Conservation (phyloP, 257 asterid genomes). For the Cynanchum wilfordii region DNA sequence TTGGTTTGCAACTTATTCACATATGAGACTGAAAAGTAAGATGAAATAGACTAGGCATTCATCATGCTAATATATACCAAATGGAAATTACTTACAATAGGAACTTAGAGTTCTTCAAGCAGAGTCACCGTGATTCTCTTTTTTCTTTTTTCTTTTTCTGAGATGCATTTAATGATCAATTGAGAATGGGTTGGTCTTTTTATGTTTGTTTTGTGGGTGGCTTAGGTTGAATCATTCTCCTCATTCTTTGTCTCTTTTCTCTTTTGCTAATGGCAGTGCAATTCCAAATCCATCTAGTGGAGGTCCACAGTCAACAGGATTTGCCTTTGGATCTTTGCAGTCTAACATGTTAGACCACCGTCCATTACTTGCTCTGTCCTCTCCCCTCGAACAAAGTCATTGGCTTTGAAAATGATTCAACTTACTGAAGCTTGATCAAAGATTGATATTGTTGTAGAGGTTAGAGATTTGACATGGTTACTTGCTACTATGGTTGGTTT, state of each 20-base stretch:
- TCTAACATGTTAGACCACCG: slow-evolving; percentile 54
- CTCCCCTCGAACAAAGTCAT: slow-evolving; percentile 54
- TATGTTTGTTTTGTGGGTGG: neutral
- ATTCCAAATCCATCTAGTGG: slow-evolving; percentile 49
- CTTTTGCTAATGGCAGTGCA: slow-evolving; percentile 40
- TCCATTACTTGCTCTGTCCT: slow-evolving; percentile 56
- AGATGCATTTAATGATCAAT: neutral
- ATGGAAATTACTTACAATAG: neutral
- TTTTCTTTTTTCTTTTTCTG: too few species aligned
- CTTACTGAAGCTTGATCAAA: slow-evolving; percentile 7
- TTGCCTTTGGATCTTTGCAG: slow-evolving; percentile 53
- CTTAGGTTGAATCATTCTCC: neutral
- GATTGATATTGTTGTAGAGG: neutral
- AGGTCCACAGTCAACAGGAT: slow-evolving; percentile 69
- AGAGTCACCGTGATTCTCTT: neutral
- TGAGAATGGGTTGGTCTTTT: neutral
- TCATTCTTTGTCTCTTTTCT: slow-evolving; percentile 3
- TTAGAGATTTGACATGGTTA: slow-evolving; percentile 21
- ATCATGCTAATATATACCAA: neutral
- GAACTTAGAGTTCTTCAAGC: neutral
- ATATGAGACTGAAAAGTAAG: neutral
- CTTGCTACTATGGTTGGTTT: slow-evolving; percentile 11
- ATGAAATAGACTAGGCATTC: neutral
- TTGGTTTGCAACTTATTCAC: neutral
- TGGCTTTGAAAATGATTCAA: slow-evolving; percentile 39